Conservation (phyloP, 805 yeast species). For the Lipomyces sp. region DNA sequence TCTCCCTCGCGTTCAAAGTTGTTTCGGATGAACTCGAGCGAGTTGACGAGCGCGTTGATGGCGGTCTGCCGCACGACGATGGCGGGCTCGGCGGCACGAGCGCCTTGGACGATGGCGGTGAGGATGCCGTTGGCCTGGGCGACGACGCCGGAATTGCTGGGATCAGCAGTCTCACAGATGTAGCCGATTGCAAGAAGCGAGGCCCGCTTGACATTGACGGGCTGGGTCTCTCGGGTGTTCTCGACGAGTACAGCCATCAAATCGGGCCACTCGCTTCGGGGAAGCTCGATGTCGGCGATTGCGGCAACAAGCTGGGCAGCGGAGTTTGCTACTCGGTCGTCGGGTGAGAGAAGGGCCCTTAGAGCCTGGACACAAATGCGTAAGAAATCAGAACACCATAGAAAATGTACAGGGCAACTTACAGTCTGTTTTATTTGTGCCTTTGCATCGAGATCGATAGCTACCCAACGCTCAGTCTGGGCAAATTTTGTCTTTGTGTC, state of each 20-base stretch:
- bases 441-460: slow-evolving; percentile 54
- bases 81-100: slow-evolving; percentile 75
- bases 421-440: slow-evolving; percentile 58
- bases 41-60: slow-evolving; percentile 82
- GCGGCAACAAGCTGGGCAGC: slow-evolving; percentile 95
- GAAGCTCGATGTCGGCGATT: slow-evolving; percentile 92
- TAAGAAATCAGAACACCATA: background rate
- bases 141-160: slow-evolving; percentile 68
- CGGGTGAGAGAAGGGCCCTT: slow-evolving; percentile 58
- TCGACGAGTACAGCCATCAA: slow-evolving; percentile 79
- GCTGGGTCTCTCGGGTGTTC: slow-evolving; percentile 75
- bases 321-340: slow-evolving; percentile 77
- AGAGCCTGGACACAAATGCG: slow-evolving; percentile 44
- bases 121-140: slow-evolving; percentile 87
- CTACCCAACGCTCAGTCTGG: slow-evolving; percentile 72
- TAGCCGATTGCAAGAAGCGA: slow-evolving; percentile 88
- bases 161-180: slow-evolving; percentile 93
- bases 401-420: slow-evolving; percentile 24
- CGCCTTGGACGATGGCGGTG: slow-evolving; percentile 96
- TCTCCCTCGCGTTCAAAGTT: slow-evolving; percentile 93
- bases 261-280: slow-evolving; percentile 82
- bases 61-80: slow-evolving; percentile 81
- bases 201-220: slow-evolving; percentile 78
- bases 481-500: slow-evolving; percentile 56
- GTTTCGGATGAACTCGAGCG: slow-evolving; percentile 80